These are phyloP conservation scores for Ascochyta koolunga DNA, from an alignment of 2,329 filamentous ascomycete species.

Conservation along the genomic window DNA sequence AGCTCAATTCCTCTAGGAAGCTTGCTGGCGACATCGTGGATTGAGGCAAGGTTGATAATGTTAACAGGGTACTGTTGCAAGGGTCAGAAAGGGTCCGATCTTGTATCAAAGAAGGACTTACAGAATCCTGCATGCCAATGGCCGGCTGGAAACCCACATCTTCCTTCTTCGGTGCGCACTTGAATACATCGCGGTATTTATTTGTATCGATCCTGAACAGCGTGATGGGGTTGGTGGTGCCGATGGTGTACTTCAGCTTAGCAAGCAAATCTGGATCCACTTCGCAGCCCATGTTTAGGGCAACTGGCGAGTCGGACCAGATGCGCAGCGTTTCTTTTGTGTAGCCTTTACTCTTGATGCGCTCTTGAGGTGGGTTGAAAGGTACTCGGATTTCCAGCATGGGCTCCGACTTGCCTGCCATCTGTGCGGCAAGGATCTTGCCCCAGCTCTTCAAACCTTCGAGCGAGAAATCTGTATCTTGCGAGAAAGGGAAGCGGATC, in stretches of 20 bases:
- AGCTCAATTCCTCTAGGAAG: conserved; percentile 56
- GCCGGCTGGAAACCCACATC: conserved; percentile 68
- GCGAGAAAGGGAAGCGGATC: conserved; percentile 66
- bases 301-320: conserved; percentile 64
- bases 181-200: conserved; percentile 63
- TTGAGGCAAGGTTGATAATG: conserved; percentile 68
- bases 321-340: conserved; percentile 66
- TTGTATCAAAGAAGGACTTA: conserved; percentile 47
- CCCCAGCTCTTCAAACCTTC: conserved; percentile 42
- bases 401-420: conserved; percentile 55
- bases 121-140: conserved; percentile 73
- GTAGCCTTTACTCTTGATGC: conserved; percentile 67
- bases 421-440: conserved; percentile 42
- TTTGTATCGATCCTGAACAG: conserved; percentile 71
- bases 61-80: conserved; percentile 68
- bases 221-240: conserved; percentile 68
- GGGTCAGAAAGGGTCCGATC: conserved; percentile 12
- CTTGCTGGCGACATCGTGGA: conserved; percentile 64
- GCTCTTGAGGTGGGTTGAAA: conserved; percentile 63
- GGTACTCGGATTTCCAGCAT: conserved; percentile 72
- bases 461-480: conserved; percentile 41
- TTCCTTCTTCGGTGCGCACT: conserved; percentile 64
- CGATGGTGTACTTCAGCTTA: conserved; percentile 70
- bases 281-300: conserved; percentile 54
- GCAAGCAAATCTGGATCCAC: conserved; percentile 61